phyloP scores from a whole-genome alignment of 2,329 filamentous ascomycete species.

The Fusarium sp. region DNA sequence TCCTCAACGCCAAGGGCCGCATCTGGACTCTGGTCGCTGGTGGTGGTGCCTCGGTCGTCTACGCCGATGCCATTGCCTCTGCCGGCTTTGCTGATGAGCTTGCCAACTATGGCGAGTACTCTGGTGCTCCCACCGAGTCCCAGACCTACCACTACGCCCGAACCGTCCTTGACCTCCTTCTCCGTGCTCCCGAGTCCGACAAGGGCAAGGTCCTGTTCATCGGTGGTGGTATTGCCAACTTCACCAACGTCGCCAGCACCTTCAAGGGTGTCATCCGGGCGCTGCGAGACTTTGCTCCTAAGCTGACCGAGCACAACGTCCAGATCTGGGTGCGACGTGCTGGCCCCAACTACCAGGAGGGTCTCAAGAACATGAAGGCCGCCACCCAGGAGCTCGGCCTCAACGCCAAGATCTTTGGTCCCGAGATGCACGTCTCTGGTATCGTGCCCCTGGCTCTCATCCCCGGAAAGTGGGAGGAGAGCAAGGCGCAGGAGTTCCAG shows the following conservation, averaged over 20 bases:
- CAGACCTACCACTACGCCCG: slow-evolving; percentile 99
- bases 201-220: slow-evolving; percentile 99
- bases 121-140: slow-evolving; percentile 96
- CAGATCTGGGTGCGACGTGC: slow-evolving; percentile 95
- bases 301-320: slow-evolving; percentile 94
- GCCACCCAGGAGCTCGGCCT: slow-evolving; percentile 94
- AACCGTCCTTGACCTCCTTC: slow-evolving; percentile 97
- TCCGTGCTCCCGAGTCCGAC: slow-evolving; percentile 83
- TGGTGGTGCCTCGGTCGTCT: slow-evolving; percentile 99
- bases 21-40: slow-evolving; percentile 99
- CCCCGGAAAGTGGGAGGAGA: slow-evolving; percentile 71
- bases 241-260: slow-evolving; percentile 98
- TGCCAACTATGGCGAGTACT: slow-evolving; percentile 99
- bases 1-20: slow-evolving; percentile 90
- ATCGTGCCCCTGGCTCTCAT: slow-evolving; percentile 92
- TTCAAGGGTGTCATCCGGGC: slow-evolving; percentile 99
- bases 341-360: slow-evolving; percentile 98
- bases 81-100: slow-evolving; percentile 95
- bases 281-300: slow-evolving; percentile 86
- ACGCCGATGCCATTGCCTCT: slow-evolving; percentile 97
- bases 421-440: slow-evolving; percentile 95
- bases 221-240: slow-evolving; percentile 99
- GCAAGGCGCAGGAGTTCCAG: slow-evolving; percentile 70
- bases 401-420: slow-evolving; percentile 71
- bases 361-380: slow-evolving; percentile 99